A percentile compares a stretch with the other conserved stretches of the same genome.
Evolutionary conservation across 768 basidiomycete genomes (phyloP).

Genomic region (Podaxis rugospora): DNA sequence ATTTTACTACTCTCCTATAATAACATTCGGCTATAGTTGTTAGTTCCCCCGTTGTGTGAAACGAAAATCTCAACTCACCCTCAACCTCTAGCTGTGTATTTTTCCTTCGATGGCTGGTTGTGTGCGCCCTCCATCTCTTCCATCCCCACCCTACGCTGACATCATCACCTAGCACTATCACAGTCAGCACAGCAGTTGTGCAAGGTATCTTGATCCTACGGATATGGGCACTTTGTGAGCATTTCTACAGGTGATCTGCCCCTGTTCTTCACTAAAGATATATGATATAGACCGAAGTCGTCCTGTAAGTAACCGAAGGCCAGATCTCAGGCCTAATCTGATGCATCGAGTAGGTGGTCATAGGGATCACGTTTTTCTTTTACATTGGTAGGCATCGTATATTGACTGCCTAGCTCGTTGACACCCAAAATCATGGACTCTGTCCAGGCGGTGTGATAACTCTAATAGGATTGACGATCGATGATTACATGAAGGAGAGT

Average conservation of each 20-base stretch:
- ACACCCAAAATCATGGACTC: not conserved
- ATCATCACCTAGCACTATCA: slow-evolving; percentile 12
- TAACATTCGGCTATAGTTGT: not conserved
- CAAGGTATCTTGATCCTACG: slow-evolving; percentile 24
- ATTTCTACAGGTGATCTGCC: not conserved
- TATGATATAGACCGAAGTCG: slow-evolving; percentile 15
- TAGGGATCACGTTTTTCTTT: slow-evolving; percentile 19
- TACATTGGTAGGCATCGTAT: slow-evolving; percentile 18
- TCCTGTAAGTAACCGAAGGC: slow-evolving; percentile 8
- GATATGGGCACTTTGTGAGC: slow-evolving; percentile 25
- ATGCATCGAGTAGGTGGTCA: slow-evolving; percentile 8
- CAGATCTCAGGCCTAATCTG: not conserved
- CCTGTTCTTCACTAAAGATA: not conserved
- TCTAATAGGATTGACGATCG: slow-evolving; percentile 20
- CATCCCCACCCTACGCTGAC: not conserved
- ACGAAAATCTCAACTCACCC: not conserved
- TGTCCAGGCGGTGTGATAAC: slow-evolving; percentile 20
- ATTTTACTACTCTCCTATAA: not conserved
- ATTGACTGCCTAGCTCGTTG: not conserved
- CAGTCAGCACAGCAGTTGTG: slow-evolving; percentile 17
- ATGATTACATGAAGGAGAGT: slow-evolving; percentile 23
- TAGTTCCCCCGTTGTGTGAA: not conserved
- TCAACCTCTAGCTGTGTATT: slow-evolving; percentile 20
- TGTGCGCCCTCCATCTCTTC: slow-evolving; percentile 12
- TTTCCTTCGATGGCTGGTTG: slow-evolving; percentile 25